Conservation (phyloP, 2,329 filamentous ascomycete genomes). For the Saccharata proteae region DNA sequence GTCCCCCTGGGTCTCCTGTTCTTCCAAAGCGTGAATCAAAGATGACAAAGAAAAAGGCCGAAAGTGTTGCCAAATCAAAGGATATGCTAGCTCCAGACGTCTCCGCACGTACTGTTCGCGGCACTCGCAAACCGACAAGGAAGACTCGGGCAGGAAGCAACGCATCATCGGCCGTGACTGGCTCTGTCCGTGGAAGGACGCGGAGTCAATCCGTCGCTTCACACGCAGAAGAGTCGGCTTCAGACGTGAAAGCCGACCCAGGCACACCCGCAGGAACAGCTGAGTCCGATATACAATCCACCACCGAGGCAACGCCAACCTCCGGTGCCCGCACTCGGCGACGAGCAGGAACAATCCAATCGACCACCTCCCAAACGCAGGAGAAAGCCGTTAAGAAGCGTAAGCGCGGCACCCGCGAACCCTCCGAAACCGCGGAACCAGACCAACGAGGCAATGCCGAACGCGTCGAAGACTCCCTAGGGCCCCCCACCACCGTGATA, state of each 20-base stretch:
- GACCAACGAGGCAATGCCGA: constrained; percentile 16
- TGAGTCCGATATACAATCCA: constrained; percentile 23
- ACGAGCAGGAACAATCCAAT: constrained; percentile 13
- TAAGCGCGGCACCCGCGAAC: constrained; percentile 24
- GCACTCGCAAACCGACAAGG: constrained; percentile 1
- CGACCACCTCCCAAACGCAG: constrained; percentile 15
- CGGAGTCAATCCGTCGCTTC: constrained; percentile 38
- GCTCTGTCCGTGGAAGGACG: constrained; percentile 31
- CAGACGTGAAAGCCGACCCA: constrained; percentile 37
- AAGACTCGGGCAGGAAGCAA: constrained; percentile 25
- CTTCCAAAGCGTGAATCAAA: neutral
- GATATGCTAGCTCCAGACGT: constrained; percentile 8
- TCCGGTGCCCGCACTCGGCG: constrained; percentile 12
- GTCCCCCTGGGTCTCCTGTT: constrained; percentile 4
- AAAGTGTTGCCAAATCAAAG: constrained; percentile 5
- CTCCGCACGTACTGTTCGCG: constrained; percentile 1
- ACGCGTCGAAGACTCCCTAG: constrained; percentile 13
- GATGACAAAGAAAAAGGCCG: constrained; percentile 2
- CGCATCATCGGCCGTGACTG: constrained; percentile 34
- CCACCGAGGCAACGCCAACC: constrained; percentile 6
- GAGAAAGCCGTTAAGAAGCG: constrained; percentile 22
- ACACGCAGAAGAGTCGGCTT: constrained; percentile 28
- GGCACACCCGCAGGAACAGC: constrained; percentile 30
- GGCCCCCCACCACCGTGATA: constrained; percentile 21
- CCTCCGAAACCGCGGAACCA: constrained; percentile 19